Percentiles rank a stretch among this genome's conserved stretches.
phyloP scores from a whole-genome alignment of 2,329 filamentous ascomycete genomes.

The Penicillium sp. region DNA sequence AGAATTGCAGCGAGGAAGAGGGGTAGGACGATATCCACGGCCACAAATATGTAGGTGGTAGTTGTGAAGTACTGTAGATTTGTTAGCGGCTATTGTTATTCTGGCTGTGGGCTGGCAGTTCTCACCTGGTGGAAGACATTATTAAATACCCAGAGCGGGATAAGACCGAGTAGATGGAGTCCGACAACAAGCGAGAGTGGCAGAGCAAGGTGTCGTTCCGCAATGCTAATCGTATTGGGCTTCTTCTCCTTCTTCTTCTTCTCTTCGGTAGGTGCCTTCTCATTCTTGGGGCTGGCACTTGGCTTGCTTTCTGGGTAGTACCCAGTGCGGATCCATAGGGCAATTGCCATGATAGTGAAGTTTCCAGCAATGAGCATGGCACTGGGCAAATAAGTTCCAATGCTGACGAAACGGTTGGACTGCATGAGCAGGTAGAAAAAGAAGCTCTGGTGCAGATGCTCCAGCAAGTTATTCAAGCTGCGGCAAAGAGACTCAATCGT shows the following conservation, averaged over 20 bases:
- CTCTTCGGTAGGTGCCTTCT: conserved; percentile 25
- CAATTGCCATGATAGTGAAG: conserved; percentile 93
- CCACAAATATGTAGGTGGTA: conserved; percentile 60
- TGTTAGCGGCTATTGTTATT: conserved; percentile 12
- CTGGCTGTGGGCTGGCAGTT: neutral
- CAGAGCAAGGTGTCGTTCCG: conserved; percentile 44
- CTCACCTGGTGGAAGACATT: conserved; percentile 65
- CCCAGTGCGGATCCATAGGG: conserved; percentile 89
- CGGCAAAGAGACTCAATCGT: conserved; percentile 87
- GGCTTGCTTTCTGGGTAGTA: conserved; percentile 40
- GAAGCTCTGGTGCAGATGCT: conserved; percentile 97
- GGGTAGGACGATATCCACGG: conserved; percentile 58
- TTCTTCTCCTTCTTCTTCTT: conserved; percentile 7
- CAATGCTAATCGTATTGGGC: conserved; percentile 15
- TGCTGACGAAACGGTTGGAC: conserved; percentile 89
- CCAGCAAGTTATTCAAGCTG: conserved; percentile 92
- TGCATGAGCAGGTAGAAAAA: conserved; percentile 98
- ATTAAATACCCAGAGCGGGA: conserved; percentile 88
- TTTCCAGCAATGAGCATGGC: conserved; percentile 96
- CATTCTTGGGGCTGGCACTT: conserved; percentile 32
- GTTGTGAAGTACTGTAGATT: conserved; percentile 56
- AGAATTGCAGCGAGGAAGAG: conserved; percentile 58
- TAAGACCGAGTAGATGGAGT: conserved; percentile 72
- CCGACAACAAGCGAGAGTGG: conserved; percentile 69
- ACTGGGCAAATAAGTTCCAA: conserved; percentile 93